Evolutionary conservation across 2,329 filamentous ascomycete species (phyloP).

Genomic region (Ascosphaera aggregata): DNA sequence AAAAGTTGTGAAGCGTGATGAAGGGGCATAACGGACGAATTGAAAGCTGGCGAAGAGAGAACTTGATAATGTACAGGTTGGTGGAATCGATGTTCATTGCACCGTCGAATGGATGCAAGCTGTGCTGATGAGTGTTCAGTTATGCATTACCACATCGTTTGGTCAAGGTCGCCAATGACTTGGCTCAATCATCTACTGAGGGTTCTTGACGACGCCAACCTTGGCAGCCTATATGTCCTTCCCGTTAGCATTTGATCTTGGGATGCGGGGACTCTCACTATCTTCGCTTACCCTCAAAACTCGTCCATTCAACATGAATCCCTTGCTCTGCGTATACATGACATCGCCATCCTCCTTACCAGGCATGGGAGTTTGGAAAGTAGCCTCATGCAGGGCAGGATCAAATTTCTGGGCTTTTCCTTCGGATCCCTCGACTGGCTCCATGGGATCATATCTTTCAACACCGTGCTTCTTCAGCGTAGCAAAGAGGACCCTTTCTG

Average conservation of each 20-base stretch:
- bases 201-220: slow-evolving; percentile 86
- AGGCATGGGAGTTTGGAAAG: slow-evolving; percentile 71
- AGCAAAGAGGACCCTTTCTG: slow-evolving; percentile 62
- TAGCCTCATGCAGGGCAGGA: slow-evolving; percentile 89
- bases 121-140: too few relatives aligned
- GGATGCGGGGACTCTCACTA: too few relatives aligned
- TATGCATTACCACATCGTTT: too few relatives aligned
- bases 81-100: too few relatives aligned
- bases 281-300: slow-evolving; percentile 49
- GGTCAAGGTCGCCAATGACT: too few relatives aligned
- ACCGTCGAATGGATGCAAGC: too few relatives aligned
- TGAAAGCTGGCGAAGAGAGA: too few relatives aligned
- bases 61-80: too few relatives aligned
- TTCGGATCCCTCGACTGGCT: slow-evolving; percentile 11
- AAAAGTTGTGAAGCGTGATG: not conserved
- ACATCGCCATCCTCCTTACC: slow-evolving; percentile 79
- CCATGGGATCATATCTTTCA: slow-evolving; percentile 57
- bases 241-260: too few relatives aligned
- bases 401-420: slow-evolving; percentile 65
- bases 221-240: slow-evolving; percentile 52
- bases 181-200: not conserved
- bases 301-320: slow-evolving; percentile 79
- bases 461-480: slow-evolving; percentile 88
- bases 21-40: too few relatives aligned
- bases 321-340: slow-evolving; percentile 86